Evolutionary conservation across 1,284 basidiomycete species (phyloP).

Genomic region (Hypsizygus ulmarius): DNA sequence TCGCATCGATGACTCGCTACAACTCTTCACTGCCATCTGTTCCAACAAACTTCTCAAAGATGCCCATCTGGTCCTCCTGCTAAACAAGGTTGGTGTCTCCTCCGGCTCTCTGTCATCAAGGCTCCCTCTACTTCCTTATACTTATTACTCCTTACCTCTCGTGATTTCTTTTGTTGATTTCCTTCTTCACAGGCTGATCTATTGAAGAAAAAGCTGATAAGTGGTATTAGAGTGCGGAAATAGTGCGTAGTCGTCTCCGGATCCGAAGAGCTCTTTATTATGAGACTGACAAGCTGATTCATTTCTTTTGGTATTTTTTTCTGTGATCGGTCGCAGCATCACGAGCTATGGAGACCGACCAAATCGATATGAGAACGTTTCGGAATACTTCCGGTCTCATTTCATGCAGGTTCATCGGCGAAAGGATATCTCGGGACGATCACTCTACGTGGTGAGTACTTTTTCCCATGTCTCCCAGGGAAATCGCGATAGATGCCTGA

Average conservation of each 20-base stretch:
- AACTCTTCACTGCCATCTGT: slow-evolving; percentile 71
- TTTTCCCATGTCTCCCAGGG: neutral
- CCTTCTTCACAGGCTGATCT: slow-evolving; percentile 52
- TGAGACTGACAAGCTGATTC: slow-evolving; percentile 1
- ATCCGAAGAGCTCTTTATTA: neutral
- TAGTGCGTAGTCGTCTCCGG: slow-evolving; percentile 48
- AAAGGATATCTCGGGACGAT: slow-evolving; percentile 57
- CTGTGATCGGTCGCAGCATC: slow-evolving; percentile 62
- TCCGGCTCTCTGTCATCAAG: slow-evolving; percentile 1
- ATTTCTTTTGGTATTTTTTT: no score
- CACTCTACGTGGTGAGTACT: slow-evolving; percentile 60
- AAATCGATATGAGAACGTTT: slow-evolving; percentile 67
- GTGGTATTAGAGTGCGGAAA: slow-evolving; percentile 64
- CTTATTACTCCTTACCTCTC: slow-evolving; percentile 5
- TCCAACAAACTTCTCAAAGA: slow-evolving; percentile 70
- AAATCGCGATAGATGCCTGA: neutral
- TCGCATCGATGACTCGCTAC: slow-evolving; percentile 75
- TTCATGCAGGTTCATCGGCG: slow-evolving; percentile 70
- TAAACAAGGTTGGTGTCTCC: slow-evolving; percentile 61
- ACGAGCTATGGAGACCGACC: slow-evolving; percentile 75
- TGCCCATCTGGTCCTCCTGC: slow-evolving; percentile 68
- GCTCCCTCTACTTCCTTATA: neutral
- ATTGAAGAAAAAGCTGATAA: slow-evolving; percentile 60
- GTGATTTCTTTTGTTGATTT: slow-evolving; percentile 6
- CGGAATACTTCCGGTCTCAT: slow-evolving; percentile 77